A percentile compares a stretch with the other conserved stretches of the same genome.
Conservation (phyloP, 768 basidiomycete genomes). For the Hygrocybe coccinea region DNA sequence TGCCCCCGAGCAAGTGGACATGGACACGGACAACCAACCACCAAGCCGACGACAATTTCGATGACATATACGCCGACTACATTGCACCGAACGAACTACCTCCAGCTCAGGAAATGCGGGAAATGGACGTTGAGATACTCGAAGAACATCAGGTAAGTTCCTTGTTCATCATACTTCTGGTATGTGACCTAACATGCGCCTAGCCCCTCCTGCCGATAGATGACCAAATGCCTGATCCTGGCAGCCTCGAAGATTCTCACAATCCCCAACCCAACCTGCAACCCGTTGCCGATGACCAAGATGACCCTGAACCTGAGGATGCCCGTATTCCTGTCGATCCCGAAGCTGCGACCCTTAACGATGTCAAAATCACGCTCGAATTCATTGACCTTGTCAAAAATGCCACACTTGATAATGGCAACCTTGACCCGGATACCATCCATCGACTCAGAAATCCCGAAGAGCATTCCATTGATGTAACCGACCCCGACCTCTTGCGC, state of each 20-base stretch:
- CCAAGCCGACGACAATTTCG: no score
- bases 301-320: neutral
- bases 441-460: slow-evolving; percentile 13
- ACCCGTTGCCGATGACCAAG: neutral
- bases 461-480: slow-evolving; percentile 6
- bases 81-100: no score
- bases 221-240: neutral
- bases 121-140: neutral
- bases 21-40: no score
- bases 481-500: slow-evolving; percentile 25
- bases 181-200: neutral
- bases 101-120: neutral
- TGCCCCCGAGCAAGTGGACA: neutral
- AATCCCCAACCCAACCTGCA: neutral
- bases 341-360: neutral
- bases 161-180: neutral
- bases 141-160: neutral
- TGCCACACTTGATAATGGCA: slow-evolving; percentile 16
- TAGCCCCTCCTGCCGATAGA: neutral
- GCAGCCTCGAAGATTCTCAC: neutral
- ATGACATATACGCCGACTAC: no score
- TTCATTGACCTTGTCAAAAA: slow-evolving; percentile 10
- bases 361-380: slow-evolving; percentile 8
- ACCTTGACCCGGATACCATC: slow-evolving; percentile 7
- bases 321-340: neutral